Percentiles rank a stretch among this genome's conserved stretches.
phyloP scores from a whole-genome alignment of 1,139 yeast genomes.

The Geotrichum aggregatum region DNA sequence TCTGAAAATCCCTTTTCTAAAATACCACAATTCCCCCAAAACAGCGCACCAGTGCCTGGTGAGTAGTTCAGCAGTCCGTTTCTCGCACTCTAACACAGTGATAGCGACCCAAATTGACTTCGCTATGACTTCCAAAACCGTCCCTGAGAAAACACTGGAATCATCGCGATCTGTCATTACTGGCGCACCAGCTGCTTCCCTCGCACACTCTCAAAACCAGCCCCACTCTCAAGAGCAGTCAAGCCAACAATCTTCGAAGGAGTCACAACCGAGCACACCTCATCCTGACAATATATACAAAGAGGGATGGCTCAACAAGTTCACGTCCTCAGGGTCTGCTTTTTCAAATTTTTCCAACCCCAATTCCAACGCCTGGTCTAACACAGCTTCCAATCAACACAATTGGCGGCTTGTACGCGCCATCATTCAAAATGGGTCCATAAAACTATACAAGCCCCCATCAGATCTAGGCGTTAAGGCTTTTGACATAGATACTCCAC shows the following conservation, averaged over 20 bases:
- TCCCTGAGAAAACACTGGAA: too few relatives aligned
- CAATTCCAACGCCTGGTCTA: constrained; percentile 3
- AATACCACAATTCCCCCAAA: too few relatives aligned
- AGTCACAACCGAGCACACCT: not conserved
- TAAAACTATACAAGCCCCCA: constrained; percentile 35
- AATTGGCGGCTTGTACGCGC: constrained; percentile 36
- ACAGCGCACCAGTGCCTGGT: too few relatives aligned
- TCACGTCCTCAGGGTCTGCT: not conserved
- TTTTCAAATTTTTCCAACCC: constrained; percentile 3
- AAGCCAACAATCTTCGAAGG: not conserved
- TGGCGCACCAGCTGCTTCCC: not conserved
- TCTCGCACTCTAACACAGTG: too few relatives aligned
- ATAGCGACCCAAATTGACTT: too few relatives aligned
- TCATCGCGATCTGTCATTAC: not conserved
- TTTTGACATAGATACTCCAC: constrained; percentile 26
- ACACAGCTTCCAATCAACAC: not conserved
- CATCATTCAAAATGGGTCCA: constrained; percentile 31
- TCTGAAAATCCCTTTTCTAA: too few relatives aligned
- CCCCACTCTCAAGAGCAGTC: not conserved
- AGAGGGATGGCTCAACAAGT: constrained; percentile 21
- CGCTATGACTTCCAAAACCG: too few relatives aligned
- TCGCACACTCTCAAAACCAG: not conserved
- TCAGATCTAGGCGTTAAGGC: constrained; percentile 30
- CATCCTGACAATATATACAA: constrained; percentile 3
- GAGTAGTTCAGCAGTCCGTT: too few relatives aligned